Evolutionary conservation across 2,329 filamentous ascomycete genomes (phyloP).

Genomic region (Alternaria incomplexa): DNA sequence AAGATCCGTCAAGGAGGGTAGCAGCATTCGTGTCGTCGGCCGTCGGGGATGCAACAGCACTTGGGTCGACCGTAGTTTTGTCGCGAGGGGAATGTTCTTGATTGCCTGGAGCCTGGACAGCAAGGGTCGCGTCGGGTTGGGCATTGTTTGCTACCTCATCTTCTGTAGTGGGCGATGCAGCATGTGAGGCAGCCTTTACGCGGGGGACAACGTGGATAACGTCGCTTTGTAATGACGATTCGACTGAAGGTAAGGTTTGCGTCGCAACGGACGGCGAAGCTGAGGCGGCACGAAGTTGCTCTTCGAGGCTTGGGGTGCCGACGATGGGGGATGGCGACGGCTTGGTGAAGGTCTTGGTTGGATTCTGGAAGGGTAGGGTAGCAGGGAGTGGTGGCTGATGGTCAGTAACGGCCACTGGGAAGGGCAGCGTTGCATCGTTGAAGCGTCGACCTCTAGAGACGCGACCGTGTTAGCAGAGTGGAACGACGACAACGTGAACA

Average conservation of each 20-base stretch:
- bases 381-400: constrained; percentile 32
- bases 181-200: constrained; percentile 14
- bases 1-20: constrained; percentile 1
- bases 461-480: constrained; percentile 38
- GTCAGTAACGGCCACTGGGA: constrained; percentile 33
- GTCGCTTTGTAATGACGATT: constrained; percentile 23
- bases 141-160: constrained; percentile 21
- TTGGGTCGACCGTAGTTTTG: constrained; percentile 29
- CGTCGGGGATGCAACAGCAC: constrained; percentile 35
- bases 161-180: constrained; percentile 14
- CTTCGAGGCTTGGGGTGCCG: constrained; percentile 35
- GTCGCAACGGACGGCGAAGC: constrained; percentile 40
- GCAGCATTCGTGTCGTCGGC: constrained; percentile 35
- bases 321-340: constrained; percentile 30
- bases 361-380: constrained; percentile 31
- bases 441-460: constrained; percentile 61
- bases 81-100: constrained; percentile 15
- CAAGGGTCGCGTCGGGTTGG: constrained; percentile 8
- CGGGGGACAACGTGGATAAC: constrained; percentile 11
- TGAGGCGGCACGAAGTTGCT: constrained; percentile 44
- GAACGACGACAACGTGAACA: constrained; percentile 25
- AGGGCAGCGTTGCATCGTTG: constrained; percentile 61
- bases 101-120: constrained; percentile 17
- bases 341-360: constrained; percentile 27
- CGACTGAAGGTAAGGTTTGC: constrained; percentile 29